These are phyloP conservation scores for Tagetes erecta DNA, from an alignment of 129 eudicot genomes.

Conservation along the genomic window DNA sequence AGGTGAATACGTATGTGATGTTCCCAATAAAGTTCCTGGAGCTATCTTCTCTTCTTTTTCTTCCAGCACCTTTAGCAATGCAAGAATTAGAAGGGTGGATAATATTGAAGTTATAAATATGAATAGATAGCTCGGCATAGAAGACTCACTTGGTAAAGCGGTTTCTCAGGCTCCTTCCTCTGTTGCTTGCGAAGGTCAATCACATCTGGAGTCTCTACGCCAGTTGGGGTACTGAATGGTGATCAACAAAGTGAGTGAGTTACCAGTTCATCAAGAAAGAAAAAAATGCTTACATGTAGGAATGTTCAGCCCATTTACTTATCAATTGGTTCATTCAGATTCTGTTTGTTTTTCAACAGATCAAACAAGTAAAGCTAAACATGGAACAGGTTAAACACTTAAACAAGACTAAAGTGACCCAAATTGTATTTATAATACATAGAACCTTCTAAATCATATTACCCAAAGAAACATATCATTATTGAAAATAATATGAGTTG, in stretches of 20 bases:
- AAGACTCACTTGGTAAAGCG: constrained; percentile 76
- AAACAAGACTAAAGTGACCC: not conserved
- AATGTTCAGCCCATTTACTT: not conserved
- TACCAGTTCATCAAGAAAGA: not conserved
- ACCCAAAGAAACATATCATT: not conserved
- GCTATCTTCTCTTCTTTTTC: constrained; percentile 95
- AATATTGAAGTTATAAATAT: not conserved
- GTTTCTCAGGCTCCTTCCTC: constrained; percentile 96
- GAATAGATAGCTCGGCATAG: not conserved
- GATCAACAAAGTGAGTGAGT: not conserved
- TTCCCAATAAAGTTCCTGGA: constrained; percentile 85
- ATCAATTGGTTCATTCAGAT: not conserved
- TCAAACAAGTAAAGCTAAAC: not conserved
- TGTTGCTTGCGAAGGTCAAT: constrained; percentile 98
- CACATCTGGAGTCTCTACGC: constrained; percentile 98
- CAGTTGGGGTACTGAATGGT: constrained; percentile 82
- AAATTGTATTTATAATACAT: not conserved
- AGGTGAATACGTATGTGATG: constrained; percentile 70
- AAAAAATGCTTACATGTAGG: not conserved
- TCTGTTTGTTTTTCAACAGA: not conserved
- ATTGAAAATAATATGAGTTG: not conserved
- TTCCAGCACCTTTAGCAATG: constrained; percentile 71
- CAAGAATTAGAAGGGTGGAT: not conserved
- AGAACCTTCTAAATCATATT: not conserved
- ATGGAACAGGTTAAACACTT: not conserved